Percentiles rank a stretch among this genome's conserved stretches.
Evolutionary conservation across 2,329 filamentous ascomycete species (phyloP).

Genomic region (Penicillium vulpinum): DNA sequence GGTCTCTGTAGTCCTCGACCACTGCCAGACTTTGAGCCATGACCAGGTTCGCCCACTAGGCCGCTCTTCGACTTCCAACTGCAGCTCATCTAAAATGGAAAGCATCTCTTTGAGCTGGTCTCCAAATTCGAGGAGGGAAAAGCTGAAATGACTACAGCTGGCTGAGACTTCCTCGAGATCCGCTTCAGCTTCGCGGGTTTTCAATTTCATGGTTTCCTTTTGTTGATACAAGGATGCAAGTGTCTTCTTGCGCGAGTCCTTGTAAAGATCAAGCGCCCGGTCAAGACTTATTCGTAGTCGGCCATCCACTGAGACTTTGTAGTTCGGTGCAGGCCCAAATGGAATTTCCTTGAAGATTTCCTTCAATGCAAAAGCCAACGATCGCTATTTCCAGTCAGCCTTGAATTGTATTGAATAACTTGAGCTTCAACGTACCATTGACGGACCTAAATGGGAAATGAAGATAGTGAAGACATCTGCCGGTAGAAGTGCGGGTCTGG

Average conservation of each 20-base stretch:
- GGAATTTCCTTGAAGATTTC: conserved; percentile 86
- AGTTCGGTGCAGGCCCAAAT: conserved; percentile 68
- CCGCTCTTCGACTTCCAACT: conserved; percentile 63
- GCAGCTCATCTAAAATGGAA: conserved; percentile 80
- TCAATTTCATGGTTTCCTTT: conserved; percentile 66
- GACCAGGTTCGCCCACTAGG: conserved; percentile 68
- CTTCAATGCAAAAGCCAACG: conserved; percentile 84
- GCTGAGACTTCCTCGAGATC: conserved; percentile 97
- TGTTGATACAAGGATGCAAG: conserved; percentile 77
- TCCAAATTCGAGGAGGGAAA: conserved; percentile 84
- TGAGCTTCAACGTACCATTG: conserved; percentile 59
- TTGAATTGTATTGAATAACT: not conserved
- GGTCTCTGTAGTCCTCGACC: conserved; percentile 17
- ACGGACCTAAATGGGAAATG: conserved; percentile 83
- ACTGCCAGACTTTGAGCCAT: conserved; percentile 81
- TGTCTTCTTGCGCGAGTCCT: conserved; percentile 71
- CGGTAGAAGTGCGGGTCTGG: conserved; percentile 45
- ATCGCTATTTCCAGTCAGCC: conserved; percentile 58
- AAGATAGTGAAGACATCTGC: conserved; percentile 90
- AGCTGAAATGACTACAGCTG: conserved; percentile 96
- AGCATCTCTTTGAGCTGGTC: conserved; percentile 85
- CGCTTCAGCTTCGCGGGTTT: conserved; percentile 74
- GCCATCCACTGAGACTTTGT: conserved; percentile 71
- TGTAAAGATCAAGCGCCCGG: conserved; percentile 79
- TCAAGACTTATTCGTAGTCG: conserved; percentile 77